These are phyloP conservation scores for Yamadazyma dendronema DNA, from an alignment of 1,139 yeast genomes.

Conservation along the genomic window DNA sequence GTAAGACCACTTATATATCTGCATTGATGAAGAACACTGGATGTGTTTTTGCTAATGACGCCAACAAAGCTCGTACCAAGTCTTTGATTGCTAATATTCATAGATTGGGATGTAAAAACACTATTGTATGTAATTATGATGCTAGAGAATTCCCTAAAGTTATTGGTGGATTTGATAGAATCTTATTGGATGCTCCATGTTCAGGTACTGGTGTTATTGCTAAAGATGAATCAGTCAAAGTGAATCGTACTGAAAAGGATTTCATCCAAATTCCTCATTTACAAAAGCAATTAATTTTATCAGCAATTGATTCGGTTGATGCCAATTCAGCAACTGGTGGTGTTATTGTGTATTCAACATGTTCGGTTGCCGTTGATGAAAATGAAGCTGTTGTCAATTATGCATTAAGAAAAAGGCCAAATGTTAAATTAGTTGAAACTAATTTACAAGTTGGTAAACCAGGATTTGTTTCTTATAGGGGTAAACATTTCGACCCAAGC, in stretches of 20 bases:
- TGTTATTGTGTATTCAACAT: constrained; percentile 91
- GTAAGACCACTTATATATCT: constrained; percentile 93
- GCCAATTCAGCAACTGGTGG: constrained; percentile 92
- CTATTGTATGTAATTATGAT: constrained; percentile 95
- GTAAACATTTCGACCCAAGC: constrained; percentile 81
- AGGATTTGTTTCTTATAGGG: constrained; percentile 91
- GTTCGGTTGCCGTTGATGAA: constrained; percentile 98
- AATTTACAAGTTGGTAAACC: constrained; percentile 95
- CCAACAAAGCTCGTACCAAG: constrained; percentile 93
- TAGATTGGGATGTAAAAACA: constrained; percentile 93
- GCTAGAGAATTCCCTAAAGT: constrained; percentile 98
- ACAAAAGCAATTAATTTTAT: constrained; percentile 87
- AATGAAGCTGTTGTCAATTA: constrained; percentile 99
- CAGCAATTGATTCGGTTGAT: constrained; percentile 97
- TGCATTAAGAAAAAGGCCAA: constrained; percentile 93
- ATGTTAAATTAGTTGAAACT: constrained; percentile 90
- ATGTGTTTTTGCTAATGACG: constrained; percentile 94
- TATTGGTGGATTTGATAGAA: constrained; percentile 96
- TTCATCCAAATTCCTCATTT: constrained; percentile 95
- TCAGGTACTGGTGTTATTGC: constrained; percentile 99
- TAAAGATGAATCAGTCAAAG: constrained; percentile 93
- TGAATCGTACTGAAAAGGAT: constrained; percentile 92
- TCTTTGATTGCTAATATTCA: constrained; percentile 96
- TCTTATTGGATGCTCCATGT: constrained; percentile 96
- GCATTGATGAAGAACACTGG: constrained; percentile 99